Evolutionary conservation across 2,329 filamentous ascomycete genomes (phyloP), one percentile per base, ranked within the genome.

Genomic region (Fonsecaea erecta): DNA sequence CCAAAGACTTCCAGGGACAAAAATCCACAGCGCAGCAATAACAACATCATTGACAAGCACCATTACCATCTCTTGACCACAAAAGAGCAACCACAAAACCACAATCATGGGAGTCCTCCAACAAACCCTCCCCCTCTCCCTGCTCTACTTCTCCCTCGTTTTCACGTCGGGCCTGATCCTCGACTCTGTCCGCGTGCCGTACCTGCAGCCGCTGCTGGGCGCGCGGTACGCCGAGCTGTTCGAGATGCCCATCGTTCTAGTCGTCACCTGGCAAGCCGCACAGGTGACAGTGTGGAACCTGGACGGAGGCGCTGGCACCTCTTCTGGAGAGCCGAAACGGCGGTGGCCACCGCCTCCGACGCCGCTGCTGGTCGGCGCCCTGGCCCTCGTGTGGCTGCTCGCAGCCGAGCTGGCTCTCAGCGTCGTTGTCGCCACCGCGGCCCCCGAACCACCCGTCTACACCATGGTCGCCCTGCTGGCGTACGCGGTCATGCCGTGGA

Each of bases 211-310:
- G 3, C 28, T 52, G 2, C 30, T 66, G 1, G 64, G 60, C 16
- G 54, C 63, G 16, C 64, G 60, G 16, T 60, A 60, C 34, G 65
- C 62, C 26, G 61, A 64, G 18, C 46, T 67, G 12, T 34, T 67
- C 14, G 61, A 64, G 46, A 53, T 57, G 52, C 65, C 65, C 9
- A 46, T 67, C 40, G 62, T 67, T 61, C 16, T 67, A 18, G 34
- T 64, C 14, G 35, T 64, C 21, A 64, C 64, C 18, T 67, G 65
- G 65, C 56, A 67, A 11, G 51, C 65, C 9, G 65, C 65, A 30
- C 61, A 64, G 32, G n/a, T 67, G 40, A 61, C 61, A 1, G 43
- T 64, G 28, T 65, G 63, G 63, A 51, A 60, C 24, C 57, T 65
- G 3, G 57, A 61, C 11, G 12, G 16, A n/a, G 16, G 14, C 37